Conservation (phyloP, 2,329 filamentous ascomycete genomes). For the Venturia asperata region DNA sequence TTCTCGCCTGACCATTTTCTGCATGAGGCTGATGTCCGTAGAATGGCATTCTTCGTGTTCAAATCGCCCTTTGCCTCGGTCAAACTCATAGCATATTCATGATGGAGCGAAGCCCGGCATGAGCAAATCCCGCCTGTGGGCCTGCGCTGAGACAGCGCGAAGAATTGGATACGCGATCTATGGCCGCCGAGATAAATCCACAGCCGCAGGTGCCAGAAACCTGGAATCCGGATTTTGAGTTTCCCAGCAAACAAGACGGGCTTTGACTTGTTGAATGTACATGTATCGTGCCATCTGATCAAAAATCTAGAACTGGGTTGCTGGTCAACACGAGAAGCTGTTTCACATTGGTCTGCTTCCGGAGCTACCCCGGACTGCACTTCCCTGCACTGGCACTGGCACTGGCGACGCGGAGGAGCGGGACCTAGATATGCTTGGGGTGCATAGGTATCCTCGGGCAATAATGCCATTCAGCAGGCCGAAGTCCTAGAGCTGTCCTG, state of each 20-base stretch:
- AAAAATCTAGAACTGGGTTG: background rate
- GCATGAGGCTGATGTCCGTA: background rate
- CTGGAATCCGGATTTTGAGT: background rate
- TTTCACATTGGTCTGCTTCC: background rate
- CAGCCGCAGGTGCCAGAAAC: background rate
- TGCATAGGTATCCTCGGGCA: slow-evolving; percentile 11
- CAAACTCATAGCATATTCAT: background rate
- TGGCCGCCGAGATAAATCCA: background rate
- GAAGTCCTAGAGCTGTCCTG: background rate
- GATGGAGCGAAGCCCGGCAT: background rate
- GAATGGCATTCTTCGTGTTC: background rate
- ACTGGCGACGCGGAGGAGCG: background rate
- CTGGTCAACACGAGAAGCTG: background rate
- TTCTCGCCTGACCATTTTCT: background rate
- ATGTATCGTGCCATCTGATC: slow-evolving; percentile 3
- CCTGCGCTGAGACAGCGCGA: background rate
- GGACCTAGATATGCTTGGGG: background rate
- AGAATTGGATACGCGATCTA: background rate
- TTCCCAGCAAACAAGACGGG: background rate
- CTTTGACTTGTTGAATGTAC: background rate
- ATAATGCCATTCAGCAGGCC: background rate
- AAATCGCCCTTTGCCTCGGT: background rate
- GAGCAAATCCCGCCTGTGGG: background rate
- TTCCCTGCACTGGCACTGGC: too few relatives aligned
- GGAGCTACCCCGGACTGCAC: background rate